Evolutionary conservation across 495 filamentous ascomycete genomes (phyloP).

Genomic region (Neurospora sp.): DNA sequence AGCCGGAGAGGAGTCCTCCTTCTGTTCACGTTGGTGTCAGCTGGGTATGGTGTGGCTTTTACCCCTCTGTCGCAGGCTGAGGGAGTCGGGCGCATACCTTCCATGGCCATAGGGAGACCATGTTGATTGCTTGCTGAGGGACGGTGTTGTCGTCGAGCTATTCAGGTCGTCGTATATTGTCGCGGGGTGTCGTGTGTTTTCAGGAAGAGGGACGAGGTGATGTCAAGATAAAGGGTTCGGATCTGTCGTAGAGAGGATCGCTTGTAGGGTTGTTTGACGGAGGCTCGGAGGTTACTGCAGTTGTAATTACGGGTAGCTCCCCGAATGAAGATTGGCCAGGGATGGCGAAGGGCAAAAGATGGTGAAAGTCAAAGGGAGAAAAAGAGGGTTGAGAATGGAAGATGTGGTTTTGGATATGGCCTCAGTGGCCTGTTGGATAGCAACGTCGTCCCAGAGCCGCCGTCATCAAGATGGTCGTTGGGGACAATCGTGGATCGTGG

Average conservation of each 20-base stretch:
- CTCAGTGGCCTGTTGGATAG: neutral
- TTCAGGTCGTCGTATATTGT: neutral
- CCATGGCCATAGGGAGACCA: conserved; percentile 72
- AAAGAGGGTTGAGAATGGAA: neutral
- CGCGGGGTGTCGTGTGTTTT: neutral
- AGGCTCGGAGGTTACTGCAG: neutral
- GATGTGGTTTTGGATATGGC: neutral
- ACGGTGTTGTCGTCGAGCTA: neutral
- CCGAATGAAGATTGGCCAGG: neutral
- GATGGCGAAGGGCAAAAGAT: neutral
- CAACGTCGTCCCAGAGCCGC: neutral
- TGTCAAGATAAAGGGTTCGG: neutral
- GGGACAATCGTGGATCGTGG: neutral
- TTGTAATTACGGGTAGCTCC: neutral
- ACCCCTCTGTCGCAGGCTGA: conserved; percentile 3
- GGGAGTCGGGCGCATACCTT: conserved; percentile 10
- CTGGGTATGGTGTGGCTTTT: conserved; percentile 3
- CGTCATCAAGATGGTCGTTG: neutral
- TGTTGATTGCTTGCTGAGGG: conserved; percentile 21
- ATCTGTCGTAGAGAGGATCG: neutral
- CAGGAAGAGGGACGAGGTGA: neutral
- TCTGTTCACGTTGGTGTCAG: conserved; percentile 32
- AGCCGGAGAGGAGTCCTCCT: conserved; percentile 74
- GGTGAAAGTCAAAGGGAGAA: neutral
- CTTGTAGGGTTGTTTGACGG: neutral